Evolutionary conservation across 2,329 filamentous ascomycete species (phyloP).

Genomic region (Colletotrichum lini): DNA sequence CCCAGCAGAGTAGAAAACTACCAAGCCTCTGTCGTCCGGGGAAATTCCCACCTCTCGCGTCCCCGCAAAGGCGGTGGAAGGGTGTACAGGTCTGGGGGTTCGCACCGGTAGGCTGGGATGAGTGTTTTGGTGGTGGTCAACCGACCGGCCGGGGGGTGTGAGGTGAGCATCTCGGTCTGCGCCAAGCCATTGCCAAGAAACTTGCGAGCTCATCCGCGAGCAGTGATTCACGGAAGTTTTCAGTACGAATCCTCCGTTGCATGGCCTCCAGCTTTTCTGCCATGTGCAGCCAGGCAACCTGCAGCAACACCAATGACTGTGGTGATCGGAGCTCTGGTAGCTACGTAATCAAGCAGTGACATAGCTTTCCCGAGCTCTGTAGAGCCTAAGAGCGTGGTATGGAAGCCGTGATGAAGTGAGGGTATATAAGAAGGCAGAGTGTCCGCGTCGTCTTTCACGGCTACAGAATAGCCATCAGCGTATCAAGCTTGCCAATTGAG

Average conservation of each 20-base stretch:
- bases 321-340: constrained; percentile 16
- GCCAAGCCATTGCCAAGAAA: constrained; percentile 39
- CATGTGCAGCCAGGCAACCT: constrained; percentile 7
- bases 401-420: neutral
- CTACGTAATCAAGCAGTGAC: constrained; percentile 24
- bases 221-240: constrained; percentile 37
- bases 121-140: neutral
- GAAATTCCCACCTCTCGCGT: constrained; percentile 26
- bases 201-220: constrained; percentile 18
- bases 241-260: constrained; percentile 29
- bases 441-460: neutral
- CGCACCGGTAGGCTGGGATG: constrained; percentile 14
- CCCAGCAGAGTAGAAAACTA: neutral
- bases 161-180: neutral
- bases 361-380: constrained; percentile 21
- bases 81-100: constrained; percentile 6
- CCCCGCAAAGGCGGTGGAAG: constrained; percentile 16
- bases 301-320: neutral
- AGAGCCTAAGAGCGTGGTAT: no score
- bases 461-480: neutral
- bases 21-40: constrained; percentile 18
- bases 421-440: neutral
- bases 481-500: neutral
- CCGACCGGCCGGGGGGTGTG: neutral
- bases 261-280: constrained; percentile 11